Percentiles rank a stretch among this genome's conserved stretches.
These are phyloP conservation scores for Tieghemiomyces parasiticus DNA, from an alignment of 192 early-diverging fungal genomes.

Conservation along the genomic window DNA sequence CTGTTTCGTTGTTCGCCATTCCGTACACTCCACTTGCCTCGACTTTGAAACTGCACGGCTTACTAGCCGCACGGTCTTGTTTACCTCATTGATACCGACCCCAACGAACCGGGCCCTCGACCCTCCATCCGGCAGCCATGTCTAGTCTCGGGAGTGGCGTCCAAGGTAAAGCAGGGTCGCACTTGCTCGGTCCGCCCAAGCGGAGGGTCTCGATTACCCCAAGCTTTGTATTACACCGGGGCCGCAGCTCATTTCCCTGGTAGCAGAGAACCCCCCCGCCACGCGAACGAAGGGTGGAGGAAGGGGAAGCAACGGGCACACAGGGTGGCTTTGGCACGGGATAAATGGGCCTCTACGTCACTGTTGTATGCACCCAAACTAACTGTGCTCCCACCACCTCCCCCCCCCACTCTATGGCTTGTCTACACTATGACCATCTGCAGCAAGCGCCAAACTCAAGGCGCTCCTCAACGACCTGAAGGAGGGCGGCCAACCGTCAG, in stretches of 20 bases:
- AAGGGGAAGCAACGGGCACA: background rate
- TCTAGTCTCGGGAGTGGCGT: conserved; percentile 10
- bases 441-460: conserved; percentile 25
- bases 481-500: conserved; percentile 18
- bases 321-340: background rate
- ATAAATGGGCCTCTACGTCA: no score
- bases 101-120: no score
- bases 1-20: background rate
- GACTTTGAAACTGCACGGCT: background rate
- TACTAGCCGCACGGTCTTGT: no score
- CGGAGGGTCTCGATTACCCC: background rate
- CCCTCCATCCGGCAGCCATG: conserved; percentile 7
- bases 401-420: background rate
- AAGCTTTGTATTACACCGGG: background rate
- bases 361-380: no score
- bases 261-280: background rate
- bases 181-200: background rate
- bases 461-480: conserved; percentile 24
- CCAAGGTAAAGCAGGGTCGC: background rate
- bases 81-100: no score
- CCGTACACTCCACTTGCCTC: background rate
- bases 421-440: no score
- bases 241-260: background rate
- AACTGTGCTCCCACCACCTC: background rate
- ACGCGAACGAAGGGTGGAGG: no score